Base-by-base conservation (phyloP, 2,329 filamentous ascomycete genomes). In the Botryotinia narcissicola region DNA sequence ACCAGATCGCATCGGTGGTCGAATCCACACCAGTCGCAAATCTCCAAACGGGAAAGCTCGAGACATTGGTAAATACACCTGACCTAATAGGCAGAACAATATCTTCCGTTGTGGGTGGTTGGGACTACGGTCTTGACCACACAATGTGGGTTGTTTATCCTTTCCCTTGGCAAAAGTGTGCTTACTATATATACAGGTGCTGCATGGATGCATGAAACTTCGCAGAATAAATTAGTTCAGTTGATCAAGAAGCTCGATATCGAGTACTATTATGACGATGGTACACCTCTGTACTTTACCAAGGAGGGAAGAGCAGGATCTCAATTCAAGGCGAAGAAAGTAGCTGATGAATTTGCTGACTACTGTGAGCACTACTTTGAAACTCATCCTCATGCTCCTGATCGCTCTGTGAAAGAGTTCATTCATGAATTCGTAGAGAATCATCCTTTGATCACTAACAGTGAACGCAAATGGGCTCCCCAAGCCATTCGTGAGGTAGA, bases 1-100 rank as follows among this genome's bases (percentile, higher is more conserved):
- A 48, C 75, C 82, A 75, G 80, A 87, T 78, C 82, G 87, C 42
- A 82, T 89, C 73, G 88, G 87, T 25, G 88, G 88, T 70, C 81
- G 83, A 70, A 83, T 84, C 74, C 79, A 79, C 72, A 84, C 83
- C 64, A 82, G 79, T 73, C 81, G 82, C 69, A 81, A 80, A 71
- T 77, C 80, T 68, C 35, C 37, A 69, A 69, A 68, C 51, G 63
- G 62, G 12, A 80, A 81, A 46, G 79, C 81, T 75, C 75, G 81
- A 79, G 81, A 83, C 78, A 82, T 82, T 80, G 81, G 81, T 83
- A 83, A 80, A 80, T 80, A 78, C 77, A 81, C 79, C 79, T 80
- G 80, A 80, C 57, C 61, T 54, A 68, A 72, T 68, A 72, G 78
- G 77, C 78, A 69, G 66, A 69, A 69, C 66, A 79, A 80, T 76